Evolutionary conservation across 352 stramenopile species (phyloP).

Genomic region (Poterioochromonas sp.): DNA sequence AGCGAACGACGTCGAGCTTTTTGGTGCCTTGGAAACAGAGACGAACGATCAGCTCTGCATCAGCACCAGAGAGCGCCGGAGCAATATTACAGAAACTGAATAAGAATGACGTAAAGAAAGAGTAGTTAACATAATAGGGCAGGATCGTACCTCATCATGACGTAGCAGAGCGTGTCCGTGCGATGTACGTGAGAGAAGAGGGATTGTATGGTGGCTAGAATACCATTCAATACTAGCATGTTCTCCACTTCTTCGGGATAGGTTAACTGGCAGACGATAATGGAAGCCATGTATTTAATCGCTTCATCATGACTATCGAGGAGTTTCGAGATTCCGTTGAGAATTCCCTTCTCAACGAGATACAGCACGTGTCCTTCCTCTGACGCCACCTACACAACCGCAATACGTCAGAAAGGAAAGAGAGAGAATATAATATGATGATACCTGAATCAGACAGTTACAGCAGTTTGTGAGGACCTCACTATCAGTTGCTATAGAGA

Average conservation of each 20-base stretch:
- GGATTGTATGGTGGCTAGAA: neutral
- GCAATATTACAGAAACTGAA: constrained; percentile 2
- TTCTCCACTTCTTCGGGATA: neutral
- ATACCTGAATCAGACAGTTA: neutral
- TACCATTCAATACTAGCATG: neutral
- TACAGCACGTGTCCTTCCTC: neutral
- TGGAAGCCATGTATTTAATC: neutral
- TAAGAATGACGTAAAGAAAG: neutral
- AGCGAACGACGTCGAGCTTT: neutral
- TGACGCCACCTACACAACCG: neutral
- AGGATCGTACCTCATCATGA: neutral
- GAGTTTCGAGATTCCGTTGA: neutral
- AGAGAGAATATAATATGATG: no score
- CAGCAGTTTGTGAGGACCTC: neutral
- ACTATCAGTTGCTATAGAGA: neutral
- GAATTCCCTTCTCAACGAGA: constrained; percentile 1
- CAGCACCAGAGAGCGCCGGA: neutral
- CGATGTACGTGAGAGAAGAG: neutral
- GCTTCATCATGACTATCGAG: neutral
- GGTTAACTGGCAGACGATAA: neutral
- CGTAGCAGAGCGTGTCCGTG: neutral
- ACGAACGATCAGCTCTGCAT: constrained; percentile 9
- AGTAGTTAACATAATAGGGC: neutral
- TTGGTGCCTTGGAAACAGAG: constrained; percentile 3
- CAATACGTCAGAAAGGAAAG: no score